phyloP scores from a whole-genome alignment of 2,329 filamentous ascomycete genomes.

The Aspergillus unguis region DNA sequence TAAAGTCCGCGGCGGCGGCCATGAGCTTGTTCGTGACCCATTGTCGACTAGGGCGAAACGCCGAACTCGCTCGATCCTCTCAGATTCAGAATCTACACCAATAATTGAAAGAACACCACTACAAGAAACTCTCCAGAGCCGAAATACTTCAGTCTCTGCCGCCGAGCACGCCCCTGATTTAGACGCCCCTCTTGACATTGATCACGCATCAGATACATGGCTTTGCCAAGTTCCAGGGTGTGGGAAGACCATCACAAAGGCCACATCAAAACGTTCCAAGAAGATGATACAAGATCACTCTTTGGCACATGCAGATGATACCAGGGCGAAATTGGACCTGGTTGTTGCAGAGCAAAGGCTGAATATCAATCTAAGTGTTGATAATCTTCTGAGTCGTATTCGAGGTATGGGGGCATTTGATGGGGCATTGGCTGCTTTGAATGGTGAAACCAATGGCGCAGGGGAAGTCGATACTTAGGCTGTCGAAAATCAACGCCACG shows the following conservation, averaged over 20 bases:
- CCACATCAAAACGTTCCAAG: conserved; percentile 31
- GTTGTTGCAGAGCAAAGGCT: conserved; percentile 36
- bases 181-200: conserved; percentile 12
- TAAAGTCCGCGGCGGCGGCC: conserved; percentile 32
- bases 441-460: conserved; percentile 14
- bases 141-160: conserved; percentile 19
- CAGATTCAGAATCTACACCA: conserved; percentile 22
- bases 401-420: conserved; percentile 27
- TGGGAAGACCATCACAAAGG: conserved; percentile 31
- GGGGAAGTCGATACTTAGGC: conserved; percentile 14
- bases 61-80: conserved; percentile 30
- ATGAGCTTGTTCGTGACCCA: conserved; percentile 32
- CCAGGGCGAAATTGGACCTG: conserved; percentile 34
- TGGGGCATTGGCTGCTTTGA: conserved; percentile 13
- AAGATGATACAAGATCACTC: conserved; percentile 34
- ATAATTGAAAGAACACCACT: conserved; percentile 27
- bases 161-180: conserved; percentile 13
- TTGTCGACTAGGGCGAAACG: conserved; percentile 30
- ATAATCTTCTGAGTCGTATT: conserved; percentile 33
- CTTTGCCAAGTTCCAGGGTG: conserved; percentile 32
- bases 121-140: conserved; percentile 27
- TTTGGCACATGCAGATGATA: conserved; percentile 34
- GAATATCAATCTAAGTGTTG: conserved; percentile 32
- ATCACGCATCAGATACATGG: conserved; percentile 32
- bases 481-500: not conserved